A percentile compares a stretch with the other conserved stretches of the same genome.
phyloP scores from a whole-genome alignment of 1,139 yeast genomes.

The Diutina catenulata region DNA sequence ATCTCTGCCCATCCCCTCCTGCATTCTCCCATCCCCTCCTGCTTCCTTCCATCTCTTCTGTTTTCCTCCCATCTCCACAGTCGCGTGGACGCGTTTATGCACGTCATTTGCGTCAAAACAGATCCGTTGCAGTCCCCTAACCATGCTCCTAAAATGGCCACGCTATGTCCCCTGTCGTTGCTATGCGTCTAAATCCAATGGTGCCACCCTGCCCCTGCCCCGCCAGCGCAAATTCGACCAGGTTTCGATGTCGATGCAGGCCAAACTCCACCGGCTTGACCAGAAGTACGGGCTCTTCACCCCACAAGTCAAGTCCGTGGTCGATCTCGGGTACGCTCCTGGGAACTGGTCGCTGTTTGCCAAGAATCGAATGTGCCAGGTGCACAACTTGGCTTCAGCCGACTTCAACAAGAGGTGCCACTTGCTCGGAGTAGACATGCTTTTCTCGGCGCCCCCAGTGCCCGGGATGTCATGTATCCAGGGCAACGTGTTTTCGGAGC shows the following conservation, averaged over 20 bases:
- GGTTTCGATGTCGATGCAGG: conserved; percentile 4
- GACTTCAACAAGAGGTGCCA: conserved; percentile 46
- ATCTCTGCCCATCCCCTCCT: too few relatives aligned
- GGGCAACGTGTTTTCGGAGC: conserved; percentile 67
- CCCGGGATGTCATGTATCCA: conserved; percentile 72
- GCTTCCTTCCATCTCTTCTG: too few relatives aligned
- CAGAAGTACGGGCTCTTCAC: neutral
- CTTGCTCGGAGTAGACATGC: conserved; percentile 75
- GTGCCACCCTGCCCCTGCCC: too few relatives aligned
- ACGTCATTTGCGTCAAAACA: too few relatives aligned
- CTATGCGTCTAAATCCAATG: too few relatives aligned
- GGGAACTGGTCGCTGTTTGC: conserved; percentile 94
- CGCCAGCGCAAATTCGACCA: neutral
- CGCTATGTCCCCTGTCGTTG: too few relatives aligned
- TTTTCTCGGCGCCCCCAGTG: conserved; percentile 65
- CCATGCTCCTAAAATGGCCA: too few relatives aligned
- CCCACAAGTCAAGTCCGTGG: conserved; percentile 5
- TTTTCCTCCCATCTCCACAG: too few relatives aligned
- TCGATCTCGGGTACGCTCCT: conserved; percentile 73
- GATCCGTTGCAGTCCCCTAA: too few relatives aligned
- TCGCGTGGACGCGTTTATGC: too few relatives aligned
- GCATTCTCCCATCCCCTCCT: too few relatives aligned
- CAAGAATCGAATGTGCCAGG: conserved; percentile 16
- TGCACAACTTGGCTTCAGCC: conserved; percentile 27
- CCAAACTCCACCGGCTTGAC: conserved; percentile 1